Evolutionary conservation across 495 filamentous ascomycete species (phyloP), one percentile per base, ranked within the genome.

Genomic region (Gamarada debralockiae): DNA sequence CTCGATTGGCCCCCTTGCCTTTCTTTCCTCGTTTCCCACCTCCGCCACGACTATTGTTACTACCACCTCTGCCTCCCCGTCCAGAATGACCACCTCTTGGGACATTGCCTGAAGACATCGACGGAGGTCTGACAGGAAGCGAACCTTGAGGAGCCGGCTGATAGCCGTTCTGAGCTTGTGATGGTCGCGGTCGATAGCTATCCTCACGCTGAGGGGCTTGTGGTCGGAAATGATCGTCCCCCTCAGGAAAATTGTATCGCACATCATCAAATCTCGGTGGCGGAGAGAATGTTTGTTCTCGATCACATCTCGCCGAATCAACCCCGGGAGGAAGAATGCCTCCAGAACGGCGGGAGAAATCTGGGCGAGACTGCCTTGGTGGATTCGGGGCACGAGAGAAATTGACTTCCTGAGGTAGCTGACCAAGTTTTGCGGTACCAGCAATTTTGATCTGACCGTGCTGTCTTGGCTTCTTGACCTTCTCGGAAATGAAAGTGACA

Each of bases 401-500:
- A 15, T 21, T 15, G n/a, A 3, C 14, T 18, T 33, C 27, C 14
- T 29, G 24, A n/a, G 5, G 27, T 22, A 45, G 10, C 4, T 27
- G 18, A 27, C 21, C 25, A 10, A 39, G 15, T 25, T 23, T 44
- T 22, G 20, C 23, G 10, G n/a, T 14, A 33, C 24, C 27, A 23
- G 14, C 15, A 31, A 21, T 12, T 20, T 65, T 48, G 13, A 21
- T 23, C 20, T 65, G 48, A 14, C 65, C 62, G 22, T 53, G 55
- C 17, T 49, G 47, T 22, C 40, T 22, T 21, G 62, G 45, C n/a
- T 50, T 36, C 3, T 48, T 52, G 13, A 66, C 49, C 41, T 56
- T 65, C 20, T 65, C 53, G 3, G 62, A 54, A 46, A 57, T 58
- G 48, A 70, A 67, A 6, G 44, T 42, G 23, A 45, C 52, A 12